Base-by-base conservation (phyloP, 1,284 basidiomycete genomes). In the Cutaneotrichosporon cavernicola region DNA sequence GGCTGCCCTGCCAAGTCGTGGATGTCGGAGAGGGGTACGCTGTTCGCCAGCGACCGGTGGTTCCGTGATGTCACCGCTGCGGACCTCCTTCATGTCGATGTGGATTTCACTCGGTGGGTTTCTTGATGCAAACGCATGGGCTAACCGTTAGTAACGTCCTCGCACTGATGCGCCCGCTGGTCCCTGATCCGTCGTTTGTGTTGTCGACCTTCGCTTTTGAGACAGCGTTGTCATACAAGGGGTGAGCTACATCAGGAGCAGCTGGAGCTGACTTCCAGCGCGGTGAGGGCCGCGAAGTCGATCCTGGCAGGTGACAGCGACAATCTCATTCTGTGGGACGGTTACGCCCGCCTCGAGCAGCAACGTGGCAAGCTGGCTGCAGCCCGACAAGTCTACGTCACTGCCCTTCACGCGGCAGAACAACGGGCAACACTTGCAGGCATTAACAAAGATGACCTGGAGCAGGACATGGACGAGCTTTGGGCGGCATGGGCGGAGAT, bases 401-500 rank as follows among this genome's bases (percentile, higher is more conserved):
- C 89, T 0, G 81, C 81, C 5, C 67, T 84, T 2, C 76, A 77
- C 16, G 74, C 80, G 22, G 79, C 69, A 50, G 40, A 60, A 31
- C 56, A 68, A 64, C 46, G 69, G 10, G 63, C 56, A 59, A 65
- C 60, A 67, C 63, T 36, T 63, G 22, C 60, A 60, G 62, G 58
- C 1, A 58, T 38, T 1, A 26, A 46, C 8, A 31, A 43, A 21
- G 60, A 63, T n/a, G 72, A 76, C 21, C 47, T 61, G 21, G 40
- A 60, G 22, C 59, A 56, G 10, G 73, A 77, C 46, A 68, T 70
- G 58, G 58, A 66, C n/a, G 80, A 81, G 66, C 74, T 97, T 49
- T 94, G 90, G 89, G 90, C 89, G 82, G 87, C 89, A 57, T 97
- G 92, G 91, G 90, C 89, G 0, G 89, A 93, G 74, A 86, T 94